phyloP scores from a whole-genome alignment of 129 eudicot species.

The Artemisia annua region DNA sequence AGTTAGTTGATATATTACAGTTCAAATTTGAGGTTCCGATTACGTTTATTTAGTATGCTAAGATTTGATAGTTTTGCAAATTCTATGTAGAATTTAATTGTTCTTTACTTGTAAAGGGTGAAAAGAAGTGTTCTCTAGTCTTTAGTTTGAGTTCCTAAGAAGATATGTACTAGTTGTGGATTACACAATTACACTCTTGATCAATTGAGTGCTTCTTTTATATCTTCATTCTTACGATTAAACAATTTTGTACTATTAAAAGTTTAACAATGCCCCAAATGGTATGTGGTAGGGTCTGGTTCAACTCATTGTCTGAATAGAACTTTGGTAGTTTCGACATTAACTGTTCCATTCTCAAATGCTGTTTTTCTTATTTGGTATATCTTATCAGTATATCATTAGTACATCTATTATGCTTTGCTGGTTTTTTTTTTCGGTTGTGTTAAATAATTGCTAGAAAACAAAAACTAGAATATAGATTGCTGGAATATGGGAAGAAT shows the following conservation, averaged over 20 bases:
- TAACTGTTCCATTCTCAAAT: conserved; percentile 14
- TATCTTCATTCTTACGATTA: conserved; percentile 17
- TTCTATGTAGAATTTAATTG: conserved; percentile 1
- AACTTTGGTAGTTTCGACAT: conserved; percentile 9
- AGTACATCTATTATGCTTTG: conserved; percentile 17
- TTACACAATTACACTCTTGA: conserved; percentile 9
- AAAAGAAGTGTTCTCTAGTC: conserved; percentile 12
- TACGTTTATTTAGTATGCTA: not conserved
- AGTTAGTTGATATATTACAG: not conserved
- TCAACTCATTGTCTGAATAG: not conserved
- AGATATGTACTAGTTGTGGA: conserved; percentile 25
- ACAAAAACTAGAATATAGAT: conserved; percentile 22
- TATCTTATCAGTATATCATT: not conserved
- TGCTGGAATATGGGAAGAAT: conserved; percentile 29
- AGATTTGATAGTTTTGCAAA: not conserved
- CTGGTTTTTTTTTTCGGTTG: conserved; percentile 18
- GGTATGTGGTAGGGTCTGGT: conserved; percentile 9
- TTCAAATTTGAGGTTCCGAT: not conserved
- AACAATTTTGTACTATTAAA: not conserved
- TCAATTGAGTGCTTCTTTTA: conserved; percentile 8
- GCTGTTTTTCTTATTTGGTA: not conserved
- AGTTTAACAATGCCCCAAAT: not conserved
- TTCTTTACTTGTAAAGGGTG: conserved; percentile 10
- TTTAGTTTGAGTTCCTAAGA: conserved; percentile 20
- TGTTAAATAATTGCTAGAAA: conserved; percentile 25